A percentile compares a stretch with the other conserved stretches of the same genome.
Evolutionary conservation across 306 rosid genomes (phyloP).

Genomic region (Malus sylvestris): DNA sequence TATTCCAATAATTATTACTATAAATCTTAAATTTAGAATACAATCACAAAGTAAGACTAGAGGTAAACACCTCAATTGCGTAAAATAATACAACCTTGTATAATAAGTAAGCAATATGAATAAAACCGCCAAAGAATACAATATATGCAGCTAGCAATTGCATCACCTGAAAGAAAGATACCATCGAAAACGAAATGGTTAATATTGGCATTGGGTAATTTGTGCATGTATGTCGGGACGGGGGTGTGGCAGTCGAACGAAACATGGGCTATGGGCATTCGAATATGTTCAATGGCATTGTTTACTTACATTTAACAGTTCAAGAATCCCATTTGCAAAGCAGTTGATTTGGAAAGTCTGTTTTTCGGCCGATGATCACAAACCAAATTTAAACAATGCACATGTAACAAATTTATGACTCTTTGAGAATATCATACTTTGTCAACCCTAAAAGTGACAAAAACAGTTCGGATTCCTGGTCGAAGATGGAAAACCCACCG

Average conservation of each 20-base stretch:
- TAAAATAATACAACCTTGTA: conserved; percentile 10
- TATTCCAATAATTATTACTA: background rate
- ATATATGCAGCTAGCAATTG: conserved; percentile 17
- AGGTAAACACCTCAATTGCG: background rate
- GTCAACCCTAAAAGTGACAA: background rate
- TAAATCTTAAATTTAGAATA: background rate
- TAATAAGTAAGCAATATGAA: background rate
- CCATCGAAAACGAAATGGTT: background rate
- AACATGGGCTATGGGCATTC: background rate
- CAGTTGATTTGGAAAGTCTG: background rate
- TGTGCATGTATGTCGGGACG: background rate
- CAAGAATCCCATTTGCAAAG: background rate
- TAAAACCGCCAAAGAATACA: conserved; percentile 5
- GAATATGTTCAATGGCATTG: background rate
- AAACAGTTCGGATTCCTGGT: background rate
- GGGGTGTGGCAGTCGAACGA: background rate
- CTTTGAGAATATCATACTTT: background rate
- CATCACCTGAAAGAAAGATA: conserved; percentile 21
- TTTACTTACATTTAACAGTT: background rate
- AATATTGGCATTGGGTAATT: background rate
- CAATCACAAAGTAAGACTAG: conserved; percentile 6
- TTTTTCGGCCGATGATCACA: background rate
- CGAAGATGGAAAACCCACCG: background rate
- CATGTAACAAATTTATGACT: background rate
- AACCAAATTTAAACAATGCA: background rate